phyloP scores from a whole-genome alignment of 306 rosid genomes.

The Pueraria montana region DNA sequence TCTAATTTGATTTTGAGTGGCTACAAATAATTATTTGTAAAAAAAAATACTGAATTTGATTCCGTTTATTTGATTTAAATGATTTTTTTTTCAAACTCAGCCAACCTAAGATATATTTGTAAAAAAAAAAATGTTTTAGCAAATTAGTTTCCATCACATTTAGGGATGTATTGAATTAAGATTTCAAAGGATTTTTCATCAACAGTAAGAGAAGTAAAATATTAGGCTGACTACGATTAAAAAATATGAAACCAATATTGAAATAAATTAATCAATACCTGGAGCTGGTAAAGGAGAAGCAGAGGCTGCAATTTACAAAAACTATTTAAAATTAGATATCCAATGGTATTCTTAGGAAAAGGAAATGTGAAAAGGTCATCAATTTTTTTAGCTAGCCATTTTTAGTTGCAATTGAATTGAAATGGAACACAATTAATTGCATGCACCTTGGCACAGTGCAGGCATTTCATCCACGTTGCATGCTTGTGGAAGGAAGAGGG shows the following conservation, averaged over 20 bases:
- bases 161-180: too few species aligned
- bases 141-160: neutral
- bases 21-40: too few species aligned
- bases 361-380: neutral
- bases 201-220: neutral
- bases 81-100: neutral
- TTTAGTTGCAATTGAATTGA: too few species aligned
- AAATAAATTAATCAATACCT: constrained; percentile 55
- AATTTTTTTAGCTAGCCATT: neutral
- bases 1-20: neutral
- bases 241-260: constrained; percentile 5
- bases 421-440: neutral
- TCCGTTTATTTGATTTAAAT: too few species aligned
- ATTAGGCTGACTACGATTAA: neutral
- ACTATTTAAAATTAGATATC: constrained; percentile 2
- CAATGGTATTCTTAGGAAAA: neutral
- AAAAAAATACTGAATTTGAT: neutral
- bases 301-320: constrained; percentile 60
- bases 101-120: neutral
- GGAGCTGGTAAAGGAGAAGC: constrained; percentile 72
- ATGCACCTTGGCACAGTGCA: constrained; percentile 71
- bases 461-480: constrained; percentile 54
- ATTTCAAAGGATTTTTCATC: neutral
- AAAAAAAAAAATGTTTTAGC: neutral
- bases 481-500: constrained; percentile 62